Conservation (phyloP, 768 basidiomycete genomes). For the Lanmaoa rubissima region DNA sequence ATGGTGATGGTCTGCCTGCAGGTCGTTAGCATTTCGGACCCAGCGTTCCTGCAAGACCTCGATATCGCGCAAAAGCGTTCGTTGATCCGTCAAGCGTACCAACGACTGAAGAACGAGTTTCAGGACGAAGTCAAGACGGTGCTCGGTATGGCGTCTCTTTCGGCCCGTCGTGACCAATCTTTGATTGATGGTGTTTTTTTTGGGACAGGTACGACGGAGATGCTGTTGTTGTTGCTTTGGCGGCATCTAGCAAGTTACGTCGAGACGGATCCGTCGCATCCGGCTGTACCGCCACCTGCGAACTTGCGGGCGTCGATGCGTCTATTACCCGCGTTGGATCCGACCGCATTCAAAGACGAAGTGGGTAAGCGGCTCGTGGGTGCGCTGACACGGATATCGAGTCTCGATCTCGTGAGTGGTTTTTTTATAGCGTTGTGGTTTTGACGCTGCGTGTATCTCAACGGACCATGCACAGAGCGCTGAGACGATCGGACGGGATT, state of each 20-base stretch:
- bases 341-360: slow-evolving; percentile 57
- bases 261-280: slow-evolving; percentile 26
- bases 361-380: slow-evolving; percentile 54
- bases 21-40: slow-evolving; percentile 52
- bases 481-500: slow-evolving; percentile 49
- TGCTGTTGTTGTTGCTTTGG: slow-evolving; percentile 78
- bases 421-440: not conserved
- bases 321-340: slow-evolving; percentile 54
- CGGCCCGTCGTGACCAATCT: too few relatives aligned
- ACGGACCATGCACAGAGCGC: slow-evolving; percentile 33
- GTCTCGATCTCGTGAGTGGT: slow-evolving; percentile 49
- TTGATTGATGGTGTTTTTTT: not conserved
- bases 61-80: slow-evolving; percentile 68
- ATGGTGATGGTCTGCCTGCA: slow-evolving; percentile 18
- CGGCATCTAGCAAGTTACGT: slow-evolving; percentile 72
- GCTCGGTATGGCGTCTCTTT: slow-evolving; percentile 40
- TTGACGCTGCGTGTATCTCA: slow-evolving; percentile 6
- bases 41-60: slow-evolving; percentile 59
- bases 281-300: slow-evolving; percentile 5
- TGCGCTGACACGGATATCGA: slow-evolving; percentile 51
- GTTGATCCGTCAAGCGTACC: slow-evolving; percentile 62
- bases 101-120: slow-evolving; percentile 39
- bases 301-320: slow-evolving; percentile 52
- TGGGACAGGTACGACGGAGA: slow-evolving; percentile 62
- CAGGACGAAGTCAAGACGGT: slow-evolving; percentile 50